Evolutionary conservation across 495 filamentous ascomycete species (phyloP), one percentile per base, ranked within the genome.

Genomic region (Penicillium parvum): DNA sequence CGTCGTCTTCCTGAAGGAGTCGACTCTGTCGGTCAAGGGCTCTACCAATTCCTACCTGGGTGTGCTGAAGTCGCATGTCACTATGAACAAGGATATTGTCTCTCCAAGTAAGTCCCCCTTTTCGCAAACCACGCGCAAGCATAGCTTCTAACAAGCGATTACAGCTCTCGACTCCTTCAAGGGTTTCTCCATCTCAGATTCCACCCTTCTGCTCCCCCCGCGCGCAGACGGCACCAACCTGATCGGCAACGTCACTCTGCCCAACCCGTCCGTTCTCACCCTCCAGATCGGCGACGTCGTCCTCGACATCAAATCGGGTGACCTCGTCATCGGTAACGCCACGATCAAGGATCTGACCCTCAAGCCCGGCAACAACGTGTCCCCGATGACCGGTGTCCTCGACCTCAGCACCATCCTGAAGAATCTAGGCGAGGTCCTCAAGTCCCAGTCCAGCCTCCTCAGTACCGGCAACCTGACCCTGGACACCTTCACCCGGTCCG

Each of bases 281-380:
- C 45, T 69, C 1, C 55, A 65, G 49, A 65, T 69, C n/a, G 65
- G 63, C 38, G 63, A 49, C 8, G 53, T 63, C 5, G 44, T 58
- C 15, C 61, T 69, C 6, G 55, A 69, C 23, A 55, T 69, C 39
- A 57, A 60, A 22, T 58, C 51, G 30, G 63, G 59, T 28, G 50
- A 59, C 32, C 48, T 63, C 29, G 11, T 58, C 16, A 65, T 84
- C 47, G 82, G 82, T 45, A 75, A 65, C 40, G 66, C 75, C 28
- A 74, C 66, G 27, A 54, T 87, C 32, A 59, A 73, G 56, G 71
- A 83, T 58, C 58, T 87, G 5, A 59, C 68, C 7, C 71, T 86
- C 38, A 49, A 46, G 5, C 82, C 83, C 3, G 84, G 84, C 27
- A 65, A 71, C 50, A 83, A 84, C 64, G 60, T 64, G 20, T 63